Evolutionary conservation across 345 rosid species (phyloP).

Genomic region (Eucalyptus lansdowneana): DNA sequence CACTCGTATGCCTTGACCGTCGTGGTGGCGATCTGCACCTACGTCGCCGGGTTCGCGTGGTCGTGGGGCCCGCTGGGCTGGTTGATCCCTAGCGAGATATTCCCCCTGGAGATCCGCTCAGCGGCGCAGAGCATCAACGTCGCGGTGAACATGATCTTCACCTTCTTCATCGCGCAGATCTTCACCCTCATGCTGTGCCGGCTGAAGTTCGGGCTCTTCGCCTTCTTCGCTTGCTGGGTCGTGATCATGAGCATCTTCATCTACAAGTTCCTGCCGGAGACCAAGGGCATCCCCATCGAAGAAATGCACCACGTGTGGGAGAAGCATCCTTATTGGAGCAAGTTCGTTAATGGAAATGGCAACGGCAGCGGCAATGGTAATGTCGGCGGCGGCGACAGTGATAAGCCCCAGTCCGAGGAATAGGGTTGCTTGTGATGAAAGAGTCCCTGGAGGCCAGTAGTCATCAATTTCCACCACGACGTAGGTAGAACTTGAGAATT

Average conservation of each 20-base stretch:
- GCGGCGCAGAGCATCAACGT: slow-evolving; percentile 48
- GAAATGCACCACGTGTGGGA: slow-evolving; percentile 17
- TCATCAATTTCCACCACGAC: neutral
- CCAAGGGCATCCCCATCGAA: slow-evolving; percentile 20
- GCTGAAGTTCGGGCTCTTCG: slow-evolving; percentile 36
- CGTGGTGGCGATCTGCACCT: slow-evolving; percentile 28
- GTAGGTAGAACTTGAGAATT: neutral
- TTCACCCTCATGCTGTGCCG: slow-evolving; percentile 47
- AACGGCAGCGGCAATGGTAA: neutral
- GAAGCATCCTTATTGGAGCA: slow-evolving; percentile 4
- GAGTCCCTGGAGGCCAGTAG: neutral
- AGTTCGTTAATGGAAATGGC: neutral
- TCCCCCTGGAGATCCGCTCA: slow-evolving; percentile 50
- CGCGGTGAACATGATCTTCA: slow-evolving; percentile 44
- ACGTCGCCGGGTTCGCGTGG: slow-evolving; percentile 45
- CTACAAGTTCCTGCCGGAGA: slow-evolving; percentile 25
- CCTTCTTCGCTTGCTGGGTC: slow-evolving; percentile 30
- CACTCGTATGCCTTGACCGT: slow-evolving; percentile 10
- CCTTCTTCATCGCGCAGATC: slow-evolving; percentile 46
- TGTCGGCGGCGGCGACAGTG: neutral
- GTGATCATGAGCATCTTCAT: slow-evolving; percentile 32
- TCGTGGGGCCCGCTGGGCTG: slow-evolving; percentile 74
- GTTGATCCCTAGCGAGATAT: slow-evolving; percentile 58
- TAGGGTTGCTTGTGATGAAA: neutral
- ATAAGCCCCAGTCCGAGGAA: neutral